Conservation (phyloP, 345 rosid species). For the Bruguiera parviflora region DNA sequence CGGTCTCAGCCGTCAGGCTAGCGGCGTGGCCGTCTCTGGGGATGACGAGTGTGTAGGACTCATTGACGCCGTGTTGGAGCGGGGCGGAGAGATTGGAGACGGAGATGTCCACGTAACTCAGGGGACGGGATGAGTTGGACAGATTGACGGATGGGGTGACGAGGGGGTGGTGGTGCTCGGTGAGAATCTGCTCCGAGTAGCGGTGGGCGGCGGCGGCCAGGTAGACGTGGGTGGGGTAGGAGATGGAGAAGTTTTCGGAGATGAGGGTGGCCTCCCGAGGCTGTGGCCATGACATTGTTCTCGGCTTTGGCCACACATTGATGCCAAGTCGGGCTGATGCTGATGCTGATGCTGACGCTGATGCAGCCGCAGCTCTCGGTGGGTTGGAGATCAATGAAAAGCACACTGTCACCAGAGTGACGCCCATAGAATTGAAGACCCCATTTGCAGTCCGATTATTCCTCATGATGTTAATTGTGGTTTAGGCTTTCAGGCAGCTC, state of each 20-base stretch:
- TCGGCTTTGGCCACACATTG: constrained; percentile 67
- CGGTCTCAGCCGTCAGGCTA: constrained; percentile 44
- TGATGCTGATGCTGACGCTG: not conserved
- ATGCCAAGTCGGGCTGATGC: not conserved
- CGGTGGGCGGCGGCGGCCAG: constrained; percentile 54
- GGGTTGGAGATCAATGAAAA: no score
- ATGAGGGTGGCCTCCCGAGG: constrained; percentile 37
- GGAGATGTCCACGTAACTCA: constrained; percentile 40
- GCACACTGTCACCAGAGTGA: no score
- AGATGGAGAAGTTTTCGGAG: constrained; percentile 51
- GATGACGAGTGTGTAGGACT: constrained; percentile 60
- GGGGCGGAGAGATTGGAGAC: constrained; percentile 46
- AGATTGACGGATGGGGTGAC: constrained; percentile 35
- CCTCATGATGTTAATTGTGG: no score
- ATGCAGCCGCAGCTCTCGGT: not conserved
- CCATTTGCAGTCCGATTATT: no score
- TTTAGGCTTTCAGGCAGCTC: no score
- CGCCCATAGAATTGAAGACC: no score
- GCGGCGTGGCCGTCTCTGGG: constrained; percentile 36
- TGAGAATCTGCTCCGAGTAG: constrained; percentile 38
- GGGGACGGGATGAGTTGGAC: constrained; percentile 30
- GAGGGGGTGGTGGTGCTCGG: constrained; percentile 53
- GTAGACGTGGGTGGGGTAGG: constrained; percentile 40
- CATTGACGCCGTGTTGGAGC: constrained; percentile 64
- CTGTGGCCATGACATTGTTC: constrained; percentile 53